phyloP scores from a whole-genome alignment of 148 eudicot species.

The Vaccinium darrowii region DNA sequence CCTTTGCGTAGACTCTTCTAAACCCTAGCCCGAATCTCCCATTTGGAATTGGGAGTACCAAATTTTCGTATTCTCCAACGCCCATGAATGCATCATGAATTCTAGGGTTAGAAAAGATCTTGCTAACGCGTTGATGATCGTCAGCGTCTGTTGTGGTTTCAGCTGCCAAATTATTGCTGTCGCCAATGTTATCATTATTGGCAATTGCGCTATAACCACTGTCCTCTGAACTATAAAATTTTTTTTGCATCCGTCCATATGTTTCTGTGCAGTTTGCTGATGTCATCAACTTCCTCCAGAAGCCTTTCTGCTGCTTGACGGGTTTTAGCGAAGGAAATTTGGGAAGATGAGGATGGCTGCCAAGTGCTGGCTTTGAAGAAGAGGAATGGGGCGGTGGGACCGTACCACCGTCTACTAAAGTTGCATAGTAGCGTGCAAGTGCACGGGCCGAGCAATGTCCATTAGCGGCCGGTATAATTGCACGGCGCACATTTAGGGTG shows the following conservation, averaged over 20 bases:
- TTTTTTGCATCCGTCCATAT: slow-evolving; percentile 22
- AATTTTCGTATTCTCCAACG: slow-evolving; percentile 63
- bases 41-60: slow-evolving; percentile 48
- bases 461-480: slow-evolving; percentile 92
- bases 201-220: slow-evolving; percentile 25
- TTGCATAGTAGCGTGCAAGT: slow-evolving; percentile 93
- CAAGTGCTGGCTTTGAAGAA: slow-evolving; percentile 65
- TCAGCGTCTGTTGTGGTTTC: slow-evolving; percentile 9
- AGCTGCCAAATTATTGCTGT: slow-evolving; percentile 14
- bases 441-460: slow-evolving; percentile 99
- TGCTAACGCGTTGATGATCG: slow-evolving; percentile 11
- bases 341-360: slow-evolving; percentile 81
- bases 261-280: slow-evolving; percentile 18
- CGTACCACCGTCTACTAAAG: slow-evolving; percentile 61
- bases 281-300: slow-evolving; percentile 29
- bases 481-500: slow-evolving; percentile 77
- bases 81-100: slow-evolving; percentile 92
- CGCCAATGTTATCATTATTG: slow-evolving; percentile 35
- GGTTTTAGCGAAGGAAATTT: slow-evolving; percentile 43
- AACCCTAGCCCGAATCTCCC: slow-evolving; percentile 87
- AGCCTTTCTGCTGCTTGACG: slow-evolving; percentile 36
- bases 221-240: slow-evolving; percentile 26
- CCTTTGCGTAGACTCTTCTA: slow-evolving; percentile 48
- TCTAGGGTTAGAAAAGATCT: slow-evolving; percentile 55
- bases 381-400: slow-evolving; percentile 64